Percentiles rank a stretch among this genome's conserved stretches.
These are phyloP conservation scores for Kodamaea sp. DNA, from an alignment of 1,139 yeast genomes.

Conservation along the genomic window DNA sequence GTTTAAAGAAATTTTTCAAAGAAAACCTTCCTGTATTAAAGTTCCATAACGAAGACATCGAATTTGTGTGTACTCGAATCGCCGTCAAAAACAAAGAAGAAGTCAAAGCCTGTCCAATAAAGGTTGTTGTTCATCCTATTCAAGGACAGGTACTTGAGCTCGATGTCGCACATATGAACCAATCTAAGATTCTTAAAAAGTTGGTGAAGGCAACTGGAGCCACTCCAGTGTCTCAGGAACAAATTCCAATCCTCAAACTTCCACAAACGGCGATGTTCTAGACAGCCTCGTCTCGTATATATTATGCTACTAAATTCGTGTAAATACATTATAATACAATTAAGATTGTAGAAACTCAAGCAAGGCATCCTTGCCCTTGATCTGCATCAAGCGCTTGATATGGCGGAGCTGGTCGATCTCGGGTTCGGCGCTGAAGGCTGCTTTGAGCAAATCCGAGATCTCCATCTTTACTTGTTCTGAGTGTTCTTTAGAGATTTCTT, in stretches of 20 bases:
- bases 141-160: constrained; percentile 23
- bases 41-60: constrained; percentile 73
- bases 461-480: constrained; percentile 13
- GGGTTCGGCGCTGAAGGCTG: constrained; percentile 24
- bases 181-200: constrained; percentile 26
- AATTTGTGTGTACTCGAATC: constrained; percentile 59
- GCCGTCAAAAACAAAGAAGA: constrained; percentile 37
- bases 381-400: constrained; percentile 57
- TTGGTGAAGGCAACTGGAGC: constrained; percentile 35
- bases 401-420: constrained; percentile 47
- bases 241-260: constrained; percentile 20
- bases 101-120: constrained; percentile 48
- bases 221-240: constrained; percentile 22
- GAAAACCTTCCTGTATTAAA: constrained; percentile 69
- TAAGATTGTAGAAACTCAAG: constrained; percentile 47
- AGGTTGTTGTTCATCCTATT: constrained; percentile 28
- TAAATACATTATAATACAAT: background rate
- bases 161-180: constrained; percentile 29
- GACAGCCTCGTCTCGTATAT: too few relatives aligned
- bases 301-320: too few relatives aligned
- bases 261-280: background rate
- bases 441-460: constrained; percentile 27
- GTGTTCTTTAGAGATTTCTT: constrained; percentile 10
- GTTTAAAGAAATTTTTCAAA: constrained; percentile 61
- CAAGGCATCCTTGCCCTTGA: constrained; percentile 68